Evolutionary conservation across 2,329 filamentous ascomycete species (phyloP), one percentile per base, ranked within the genome.

Genomic region (Fusarium piperis): DNA sequence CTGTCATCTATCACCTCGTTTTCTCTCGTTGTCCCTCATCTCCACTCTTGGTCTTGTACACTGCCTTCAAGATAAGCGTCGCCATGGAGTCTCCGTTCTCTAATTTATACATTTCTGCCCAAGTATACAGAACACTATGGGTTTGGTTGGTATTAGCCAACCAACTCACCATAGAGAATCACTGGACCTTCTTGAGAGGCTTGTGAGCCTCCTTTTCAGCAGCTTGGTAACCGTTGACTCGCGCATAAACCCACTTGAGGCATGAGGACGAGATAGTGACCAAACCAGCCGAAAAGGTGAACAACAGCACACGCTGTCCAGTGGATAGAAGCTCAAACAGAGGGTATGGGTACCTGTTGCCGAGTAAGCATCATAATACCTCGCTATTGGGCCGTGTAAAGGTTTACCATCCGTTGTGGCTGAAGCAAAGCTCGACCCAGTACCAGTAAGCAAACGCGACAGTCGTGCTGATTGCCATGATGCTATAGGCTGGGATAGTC

Each of bases 301-400:
- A 97, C 11, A 97, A 83, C 0, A 88, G 81, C 10, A 90, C 83
- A 20, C 95, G 88, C 77, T 94, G 91, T 55, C 83, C 78, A 0
- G 90, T 92, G 56, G 85, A 86, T 44, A 97, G 83, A 48, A 93
- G 79, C 10, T 85, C 90, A 71, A 98, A 95, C 28, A 97, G 87
- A 1, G 95, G 94, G 80, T 98, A 97, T 0, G 94, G 94, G 74
- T 97, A 97, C 85, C 91, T 92, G 59, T 33, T 3, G 2, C 23
- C 2, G 6, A 30, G 52, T 76, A 20, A 78, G 67, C 8, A 28
- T 51, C n/a, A 18, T 35, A 3, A 12, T 4, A 20, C 2, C 23
- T 36, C 3, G 8, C n/a, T 23, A 8, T 35, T 5, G 5, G 11
- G 26, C 32, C 23, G 33, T 20, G 12, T 30, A 16, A 26, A 16